Conservation (phyloP, 495 filamentous ascomycete species). For the Xylaria curta region DNA sequence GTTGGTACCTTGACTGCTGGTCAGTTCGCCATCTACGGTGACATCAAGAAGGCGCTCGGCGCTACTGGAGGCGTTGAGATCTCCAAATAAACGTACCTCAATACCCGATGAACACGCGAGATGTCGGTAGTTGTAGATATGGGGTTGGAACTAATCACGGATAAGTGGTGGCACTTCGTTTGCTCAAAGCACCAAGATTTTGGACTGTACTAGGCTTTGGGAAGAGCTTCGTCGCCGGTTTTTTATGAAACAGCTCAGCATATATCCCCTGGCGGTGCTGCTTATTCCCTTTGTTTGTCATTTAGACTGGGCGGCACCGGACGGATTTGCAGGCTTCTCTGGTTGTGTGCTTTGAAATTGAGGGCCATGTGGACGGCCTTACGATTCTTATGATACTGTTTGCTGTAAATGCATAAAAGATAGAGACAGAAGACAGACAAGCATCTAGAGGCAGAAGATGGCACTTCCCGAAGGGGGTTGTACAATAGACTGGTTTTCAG, state of each 20-base stretch:
- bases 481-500: constrained; percentile 39
- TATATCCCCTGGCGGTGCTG: constrained; percentile 31
- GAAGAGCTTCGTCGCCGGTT: constrained; percentile 27
- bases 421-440: constrained; percentile 32
- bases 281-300: constrained; percentile 37
- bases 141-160: constrained; percentile 26
- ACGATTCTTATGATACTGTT: constrained; percentile 28
- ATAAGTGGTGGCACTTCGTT: constrained; percentile 30
- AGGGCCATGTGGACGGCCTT: constrained; percentile 20
- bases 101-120: background rate
- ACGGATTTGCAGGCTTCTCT: constrained; percentile 38
- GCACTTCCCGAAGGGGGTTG: constrained; percentile 38
- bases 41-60: constrained; percentile 58
- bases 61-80: constrained; percentile 85
- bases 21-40: constrained; percentile 97
- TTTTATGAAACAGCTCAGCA: constrained; percentile 31
- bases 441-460: constrained; percentile 39
- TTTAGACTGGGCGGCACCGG: constrained; percentile 40
- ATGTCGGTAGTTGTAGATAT: background rate
- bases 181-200: background rate
- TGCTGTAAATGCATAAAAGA: constrained; percentile 35
- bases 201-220: constrained; percentile 21
- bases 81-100: constrained; percentile 46
- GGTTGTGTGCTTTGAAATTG: constrained; percentile 29
- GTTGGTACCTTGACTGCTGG: constrained; percentile 80